Evolutionary conservation across 192 early-diverging fungal genomes (phyloP).

Genomic region (Geranomyces variabilis): DNA sequence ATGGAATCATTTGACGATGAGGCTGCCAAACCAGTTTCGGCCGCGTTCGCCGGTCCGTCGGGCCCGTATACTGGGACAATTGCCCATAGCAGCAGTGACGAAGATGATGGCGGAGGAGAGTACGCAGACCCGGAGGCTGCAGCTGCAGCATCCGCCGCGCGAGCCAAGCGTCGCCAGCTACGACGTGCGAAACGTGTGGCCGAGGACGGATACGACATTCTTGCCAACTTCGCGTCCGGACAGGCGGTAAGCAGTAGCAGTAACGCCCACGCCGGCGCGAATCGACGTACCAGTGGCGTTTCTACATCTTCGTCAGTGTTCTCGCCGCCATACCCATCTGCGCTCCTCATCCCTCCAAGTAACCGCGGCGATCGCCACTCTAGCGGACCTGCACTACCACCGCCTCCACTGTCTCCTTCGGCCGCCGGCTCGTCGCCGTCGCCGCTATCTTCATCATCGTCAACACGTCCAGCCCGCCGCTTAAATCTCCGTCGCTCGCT

Average conservation of each 20-base stretch:
- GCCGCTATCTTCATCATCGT: not conserved
- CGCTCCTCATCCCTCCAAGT: not conserved
- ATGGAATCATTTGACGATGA: constrained; percentile 82
- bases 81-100: constrained; percentile 32
- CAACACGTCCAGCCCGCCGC: constrained; percentile 5
- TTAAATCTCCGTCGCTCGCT: constrained; percentile 28
- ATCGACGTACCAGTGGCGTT: constrained; percentile 3
- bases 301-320: not conserved
- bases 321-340: not conserved
- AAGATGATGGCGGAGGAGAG: constrained; percentile 11
- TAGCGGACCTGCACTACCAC: not conserved
- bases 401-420: not conserved
- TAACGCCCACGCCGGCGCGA: not conserved
- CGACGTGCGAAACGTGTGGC: not conserved
- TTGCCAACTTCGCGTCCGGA: constrained; percentile 8
- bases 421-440: too few relatives aligned
- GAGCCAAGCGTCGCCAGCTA: not conserved
- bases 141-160: not conserved
- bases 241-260: not conserved
- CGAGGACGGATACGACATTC: constrained; percentile 14
- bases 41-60: constrained; percentile 76
- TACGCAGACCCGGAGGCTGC: not conserved
- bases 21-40: constrained; percentile 82
- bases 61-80: constrained; percentile 31
- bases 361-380: not conserved